Base-by-base conservation (phyloP, 495 filamentous ascomycete genomes). In the Penicillium cataractarum region DNA sequence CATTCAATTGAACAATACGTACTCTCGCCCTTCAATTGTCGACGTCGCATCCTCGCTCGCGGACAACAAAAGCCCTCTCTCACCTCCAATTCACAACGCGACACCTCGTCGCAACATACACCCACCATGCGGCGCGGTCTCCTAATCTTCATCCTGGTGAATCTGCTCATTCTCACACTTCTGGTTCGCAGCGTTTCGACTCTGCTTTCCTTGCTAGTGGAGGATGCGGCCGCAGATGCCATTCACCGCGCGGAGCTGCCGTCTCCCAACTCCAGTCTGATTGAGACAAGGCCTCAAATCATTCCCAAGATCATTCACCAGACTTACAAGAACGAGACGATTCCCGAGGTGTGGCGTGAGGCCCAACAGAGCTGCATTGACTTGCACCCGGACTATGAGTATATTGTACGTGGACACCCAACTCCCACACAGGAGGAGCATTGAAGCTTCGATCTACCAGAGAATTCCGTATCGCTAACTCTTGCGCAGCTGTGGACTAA, bases 241-340 rank as follows among this genome's bases (percentile, higher is more conserved):
- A 89, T 90, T 54, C 84, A 83, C 68, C 78, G 78, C 19, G 76
- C 86, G 10, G 87, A 90, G 55, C 80, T 90, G 49, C 87, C 86
- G 1, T 83, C 86, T 21, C 88, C 87, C 1, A 86, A 86, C 62
- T 88, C 86, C 0, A 82, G 82, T 27, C 58, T 86, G 72, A 82
- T 87, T 53, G 83, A 85, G 64, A 75, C 78, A 52, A 81, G 84
- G 37, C 83, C 85, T 10, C 85, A 88, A 64, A 75, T 91, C 55
- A 93, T 96, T 55, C 92, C 92, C 37, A 94, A 93, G 79, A 94
- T 96, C 62, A 91, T 96, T 58, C 92, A 96, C 72, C 92, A 96
- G 71, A 92, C 93, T 31, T 96, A 91, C 73, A 85, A 86, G 62
- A 92, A 93, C 71, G 84, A 89, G 55, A 84, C 82, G 10, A 89